Conservation (phyloP, 179 eudicot genomes). For the Spergularia azorica region DNA sequence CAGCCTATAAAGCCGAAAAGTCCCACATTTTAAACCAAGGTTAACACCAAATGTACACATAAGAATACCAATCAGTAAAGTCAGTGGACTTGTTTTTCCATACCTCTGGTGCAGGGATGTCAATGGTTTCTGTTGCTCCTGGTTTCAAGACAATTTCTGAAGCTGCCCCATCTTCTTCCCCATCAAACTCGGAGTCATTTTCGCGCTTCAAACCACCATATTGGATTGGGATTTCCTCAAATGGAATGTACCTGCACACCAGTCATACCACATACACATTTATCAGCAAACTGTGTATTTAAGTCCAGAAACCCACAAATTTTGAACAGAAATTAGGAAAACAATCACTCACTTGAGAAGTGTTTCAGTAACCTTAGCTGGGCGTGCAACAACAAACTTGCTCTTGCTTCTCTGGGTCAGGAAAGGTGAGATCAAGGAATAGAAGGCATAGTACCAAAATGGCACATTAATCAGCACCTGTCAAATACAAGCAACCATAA, state of each 20-base stretch:
- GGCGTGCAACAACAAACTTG: slow-evolving; percentile 65
- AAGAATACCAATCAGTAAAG: background rate
- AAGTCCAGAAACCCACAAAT: background rate
- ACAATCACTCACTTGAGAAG: slow-evolving; percentile 60
- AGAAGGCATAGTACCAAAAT: slow-evolving; percentile 70
- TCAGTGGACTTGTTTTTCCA: background rate
- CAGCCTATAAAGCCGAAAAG: slow-evolving; percentile 16
- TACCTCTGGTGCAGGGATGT: slow-evolving; percentile 58
- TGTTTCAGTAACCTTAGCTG: slow-evolving; percentile 63
- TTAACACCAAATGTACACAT: background rate
- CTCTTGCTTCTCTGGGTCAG: slow-evolving; percentile 74
- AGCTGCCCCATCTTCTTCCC: slow-evolving; percentile 34
- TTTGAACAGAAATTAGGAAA: background rate
- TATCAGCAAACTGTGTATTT: background rate
- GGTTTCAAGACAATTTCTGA: slow-evolving; percentile 49
- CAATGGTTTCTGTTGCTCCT: slow-evolving; percentile 46
- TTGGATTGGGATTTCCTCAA: slow-evolving; percentile 51
- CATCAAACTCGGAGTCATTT: slow-evolving; percentile 35
- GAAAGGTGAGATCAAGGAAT: slow-evolving; percentile 59
- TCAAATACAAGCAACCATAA: background rate
- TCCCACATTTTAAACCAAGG: background rate
- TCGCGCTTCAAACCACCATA: slow-evolving; percentile 54
- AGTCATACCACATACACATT: background rate
- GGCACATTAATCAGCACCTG: slow-evolving; percentile 81
- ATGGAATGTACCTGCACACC: slow-evolving; percentile 48